Percentiles rank a stretch among this genome's conserved stretches.
Conservation (phyloP, 148 eudicot species). For the Camellia japonica region DNA sequence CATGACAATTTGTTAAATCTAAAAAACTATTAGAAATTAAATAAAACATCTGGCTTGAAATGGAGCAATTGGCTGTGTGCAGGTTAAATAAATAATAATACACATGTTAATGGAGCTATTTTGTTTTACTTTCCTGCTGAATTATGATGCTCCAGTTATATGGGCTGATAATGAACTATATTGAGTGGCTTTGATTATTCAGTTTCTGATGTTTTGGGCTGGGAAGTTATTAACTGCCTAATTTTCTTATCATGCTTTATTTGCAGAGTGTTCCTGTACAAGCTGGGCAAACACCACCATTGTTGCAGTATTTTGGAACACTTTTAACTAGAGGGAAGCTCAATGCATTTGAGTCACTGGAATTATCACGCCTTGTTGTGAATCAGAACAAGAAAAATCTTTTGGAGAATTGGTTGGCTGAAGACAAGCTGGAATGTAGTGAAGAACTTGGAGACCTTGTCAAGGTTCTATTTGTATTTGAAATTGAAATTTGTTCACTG, state of each 20-base stretch:
- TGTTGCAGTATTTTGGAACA: slow-evolving; percentile 94
- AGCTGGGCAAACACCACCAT: slow-evolving; percentile 96
- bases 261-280: slow-evolving; percentile 99
- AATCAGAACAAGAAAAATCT: slow-evolving; percentile 97
- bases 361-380: slow-evolving; percentile 90
- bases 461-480: slow-evolving; percentile 50
- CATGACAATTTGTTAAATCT: neutral
- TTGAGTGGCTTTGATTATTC: neutral
- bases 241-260: slow-evolving; percentile 12
- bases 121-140: slow-evolving; percentile 1
- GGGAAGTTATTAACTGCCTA: neutral
- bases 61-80: neutral
- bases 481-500: neutral
- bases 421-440: slow-evolving; percentile 92
- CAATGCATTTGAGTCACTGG: slow-evolving; percentile 93
- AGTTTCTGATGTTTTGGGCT: neutral
- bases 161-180: neutral
- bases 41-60: neutral
- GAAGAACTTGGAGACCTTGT: slow-evolving; percentile 99
- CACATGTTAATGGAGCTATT: neutral
- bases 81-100: neutral
- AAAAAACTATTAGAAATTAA: neutral
- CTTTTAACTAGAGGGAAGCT: slow-evolving; percentile 88
- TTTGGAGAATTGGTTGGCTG: slow-evolving; percentile 95
- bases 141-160: neutral